These are phyloP conservation scores for Galeopsis tetrahit DNA, from an alignment of 257 asterid genomes.

Conservation along the genomic window DNA sequence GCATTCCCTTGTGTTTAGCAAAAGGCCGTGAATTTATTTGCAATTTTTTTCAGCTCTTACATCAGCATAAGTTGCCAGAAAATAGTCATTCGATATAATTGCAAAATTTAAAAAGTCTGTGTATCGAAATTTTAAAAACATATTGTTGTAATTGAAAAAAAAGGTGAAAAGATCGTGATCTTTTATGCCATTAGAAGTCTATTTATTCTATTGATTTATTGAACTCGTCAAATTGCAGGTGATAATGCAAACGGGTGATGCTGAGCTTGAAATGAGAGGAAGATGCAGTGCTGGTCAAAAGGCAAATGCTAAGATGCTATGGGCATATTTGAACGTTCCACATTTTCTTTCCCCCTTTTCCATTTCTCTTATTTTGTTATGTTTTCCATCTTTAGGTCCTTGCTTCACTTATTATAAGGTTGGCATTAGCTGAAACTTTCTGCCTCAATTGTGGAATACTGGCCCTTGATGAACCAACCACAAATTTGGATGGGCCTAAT, in stretches of 20 bases:
- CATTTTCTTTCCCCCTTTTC: not conserved
- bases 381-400: slow-evolving; percentile 63
- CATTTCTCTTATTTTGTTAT: not conserved
- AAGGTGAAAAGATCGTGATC: too few relatives aligned
- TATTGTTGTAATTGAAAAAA: too few relatives aligned
- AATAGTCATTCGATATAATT: too few relatives aligned
- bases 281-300: slow-evolving; percentile 99
- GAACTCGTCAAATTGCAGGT: slow-evolving; percentile 55
- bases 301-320: slow-evolving; percentile 43
- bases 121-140: too few relatives aligned
- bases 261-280: slow-evolving; percentile 99
- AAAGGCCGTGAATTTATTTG: not conserved
- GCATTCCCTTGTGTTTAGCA: not conserved
- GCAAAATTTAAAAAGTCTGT: too few relatives aligned
- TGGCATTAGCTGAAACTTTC: slow-evolving; percentile 97
- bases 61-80: not conserved
- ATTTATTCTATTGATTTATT: not conserved
- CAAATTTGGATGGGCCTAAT: slow-evolving; percentile 91
- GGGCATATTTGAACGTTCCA: not conserved
- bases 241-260: slow-evolving; percentile 95
- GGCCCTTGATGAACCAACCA: slow-evolving; percentile 98
- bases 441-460: slow-evolving; percentile 97
- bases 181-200: too few relatives aligned
- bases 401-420: slow-evolving; percentile 89
- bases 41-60: not conserved